Conservation (phyloP, 1,284 basidiomycete species). For the Schizophyllum commune region DNA sequence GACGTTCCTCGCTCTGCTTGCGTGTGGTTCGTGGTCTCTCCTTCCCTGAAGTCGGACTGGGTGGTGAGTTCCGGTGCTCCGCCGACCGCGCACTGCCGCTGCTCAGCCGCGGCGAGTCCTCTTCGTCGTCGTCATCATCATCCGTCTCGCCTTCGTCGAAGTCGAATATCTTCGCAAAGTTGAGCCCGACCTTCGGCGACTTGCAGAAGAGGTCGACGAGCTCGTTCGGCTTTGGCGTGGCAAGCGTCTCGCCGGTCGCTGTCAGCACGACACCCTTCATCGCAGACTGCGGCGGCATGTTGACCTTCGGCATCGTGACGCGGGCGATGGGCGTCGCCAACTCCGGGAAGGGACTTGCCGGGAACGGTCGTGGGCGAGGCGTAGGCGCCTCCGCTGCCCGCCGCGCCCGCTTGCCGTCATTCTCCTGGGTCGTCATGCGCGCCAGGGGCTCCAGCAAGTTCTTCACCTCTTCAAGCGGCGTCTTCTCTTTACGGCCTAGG, state of each 20-base stretch:
- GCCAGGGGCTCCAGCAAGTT: conserved; percentile 52
- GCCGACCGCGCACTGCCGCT: conserved; percentile 1
- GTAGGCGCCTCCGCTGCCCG: background rate
- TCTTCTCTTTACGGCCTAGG: conserved; percentile 36
- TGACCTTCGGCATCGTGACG: conserved; percentile 15
- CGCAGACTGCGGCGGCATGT: conserved; percentile 41
- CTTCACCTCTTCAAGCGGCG: conserved; percentile 66
- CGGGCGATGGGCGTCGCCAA: conserved; percentile 31
- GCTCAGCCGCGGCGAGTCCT: conserved; percentile 8
- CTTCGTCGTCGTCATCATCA: conserved; percentile 24
- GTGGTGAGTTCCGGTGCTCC: conserved; percentile 6
- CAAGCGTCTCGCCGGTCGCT: conserved; percentile 59
- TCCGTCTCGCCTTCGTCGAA: conserved; percentile 38
- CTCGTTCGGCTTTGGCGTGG: conserved; percentile 59
- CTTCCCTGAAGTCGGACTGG: conserved; percentile 17
- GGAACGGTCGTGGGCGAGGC: conserved; percentile 9
- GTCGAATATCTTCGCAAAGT: conserved; percentile 71
- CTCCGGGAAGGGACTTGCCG: conserved; percentile 12
- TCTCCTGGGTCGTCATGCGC: conserved; percentile 23
- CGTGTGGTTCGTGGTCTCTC: conserved; percentile 13
- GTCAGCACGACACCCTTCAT: conserved; percentile 81
- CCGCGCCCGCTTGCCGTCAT: background rate
- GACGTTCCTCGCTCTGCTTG: conserved; percentile 13
- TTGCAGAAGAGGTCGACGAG: conserved; percentile 56
- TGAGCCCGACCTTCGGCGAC: conserved; percentile 58